Conservation (phyloP, 2,329 filamentous ascomycete genomes). For the Sclerotinia borealis region DNA sequence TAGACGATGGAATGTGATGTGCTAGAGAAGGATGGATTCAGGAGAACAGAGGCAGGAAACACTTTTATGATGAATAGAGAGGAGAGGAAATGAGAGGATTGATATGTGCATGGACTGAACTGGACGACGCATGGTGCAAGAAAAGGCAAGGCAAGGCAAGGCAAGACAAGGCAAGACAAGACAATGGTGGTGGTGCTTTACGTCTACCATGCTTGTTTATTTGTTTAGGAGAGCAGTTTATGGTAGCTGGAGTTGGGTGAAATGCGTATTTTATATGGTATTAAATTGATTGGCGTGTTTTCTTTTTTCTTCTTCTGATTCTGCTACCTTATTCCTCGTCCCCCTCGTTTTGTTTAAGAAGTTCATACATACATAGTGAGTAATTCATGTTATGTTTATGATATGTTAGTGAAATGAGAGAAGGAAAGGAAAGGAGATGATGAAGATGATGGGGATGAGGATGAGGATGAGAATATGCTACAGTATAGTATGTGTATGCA, state of each 20-base stretch:
- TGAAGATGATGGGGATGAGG: not conserved
- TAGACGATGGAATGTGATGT: not conserved
- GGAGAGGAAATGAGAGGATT: not conserved
- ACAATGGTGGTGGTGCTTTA: conserved; percentile 12
- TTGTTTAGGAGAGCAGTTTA: conserved; percentile 29
- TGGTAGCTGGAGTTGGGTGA: conserved; percentile 31
- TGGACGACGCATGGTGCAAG: not conserved
- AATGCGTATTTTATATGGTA: conserved; percentile 14
- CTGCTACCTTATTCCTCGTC: not conserved
- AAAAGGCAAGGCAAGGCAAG: no score
- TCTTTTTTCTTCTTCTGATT: not conserved
- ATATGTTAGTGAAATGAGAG: not conserved
- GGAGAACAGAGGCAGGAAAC: conserved; percentile 14
- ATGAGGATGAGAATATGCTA: not conserved
- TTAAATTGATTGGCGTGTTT: conserved; percentile 15
- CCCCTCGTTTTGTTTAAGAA: not conserved
- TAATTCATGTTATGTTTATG: not conserved
- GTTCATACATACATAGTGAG: not conserved
- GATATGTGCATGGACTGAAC: not conserved
- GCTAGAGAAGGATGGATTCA: not conserved
- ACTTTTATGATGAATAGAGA: conserved; percentile 5
- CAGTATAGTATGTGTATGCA: no score
- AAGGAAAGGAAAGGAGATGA: no score
- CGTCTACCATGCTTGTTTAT: conserved; percentile 17
- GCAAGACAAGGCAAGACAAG: not conserved